phyloP scores from a whole-genome alignment of 1,284 basidiomycete genomes.

The Heliocybe sulcata region DNA sequence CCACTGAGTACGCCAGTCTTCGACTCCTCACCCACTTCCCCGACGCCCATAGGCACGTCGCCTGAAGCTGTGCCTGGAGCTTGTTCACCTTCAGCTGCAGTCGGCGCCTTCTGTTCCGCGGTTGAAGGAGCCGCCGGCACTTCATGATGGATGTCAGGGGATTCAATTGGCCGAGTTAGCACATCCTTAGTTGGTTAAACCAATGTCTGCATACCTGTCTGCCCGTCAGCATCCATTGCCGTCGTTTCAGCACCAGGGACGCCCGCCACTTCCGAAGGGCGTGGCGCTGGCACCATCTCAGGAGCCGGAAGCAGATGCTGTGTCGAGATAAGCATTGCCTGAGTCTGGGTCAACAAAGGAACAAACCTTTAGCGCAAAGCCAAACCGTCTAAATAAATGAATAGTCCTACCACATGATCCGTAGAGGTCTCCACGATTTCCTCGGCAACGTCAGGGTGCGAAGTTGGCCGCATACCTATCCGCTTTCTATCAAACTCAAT shows the following conservation, averaged over 20 bases:
- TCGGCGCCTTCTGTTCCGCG: not conserved
- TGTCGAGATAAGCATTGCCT: constrained; percentile 82
- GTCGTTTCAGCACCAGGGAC: not conserved
- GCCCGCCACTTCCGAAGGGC: not conserved
- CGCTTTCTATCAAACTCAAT: constrained; percentile 85
- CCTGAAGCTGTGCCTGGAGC: not conserved
- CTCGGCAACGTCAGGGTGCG: constrained; percentile 55
- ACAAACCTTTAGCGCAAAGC: constrained; percentile 1
- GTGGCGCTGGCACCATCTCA: constrained; percentile 3
- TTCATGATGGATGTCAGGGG: not conserved
- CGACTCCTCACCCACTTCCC: constrained; percentile 18
- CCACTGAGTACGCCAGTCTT: constrained; percentile 7
- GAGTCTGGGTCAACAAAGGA: constrained; percentile 41
- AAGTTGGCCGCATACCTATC: constrained; percentile 36
- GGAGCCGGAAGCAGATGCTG: constrained; percentile 64
- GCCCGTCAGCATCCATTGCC: not conserved
- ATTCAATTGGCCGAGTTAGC: not conserved
- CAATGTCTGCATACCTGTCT: not conserved
- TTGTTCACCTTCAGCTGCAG: not conserved
- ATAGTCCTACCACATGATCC: constrained; percentile 52
- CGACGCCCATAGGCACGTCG: constrained; percentile 5
- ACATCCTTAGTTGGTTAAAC: not conserved
- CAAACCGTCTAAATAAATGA: constrained; percentile 4
- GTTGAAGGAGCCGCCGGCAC: not conserved
- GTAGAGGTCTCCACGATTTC: constrained; percentile 61